A percentile compares a stretch with the other conserved stretches of the same genome.
phyloP scores from a whole-genome alignment of 768 basidiomycete genomes.

The Panaeolus cyanescens region DNA sequence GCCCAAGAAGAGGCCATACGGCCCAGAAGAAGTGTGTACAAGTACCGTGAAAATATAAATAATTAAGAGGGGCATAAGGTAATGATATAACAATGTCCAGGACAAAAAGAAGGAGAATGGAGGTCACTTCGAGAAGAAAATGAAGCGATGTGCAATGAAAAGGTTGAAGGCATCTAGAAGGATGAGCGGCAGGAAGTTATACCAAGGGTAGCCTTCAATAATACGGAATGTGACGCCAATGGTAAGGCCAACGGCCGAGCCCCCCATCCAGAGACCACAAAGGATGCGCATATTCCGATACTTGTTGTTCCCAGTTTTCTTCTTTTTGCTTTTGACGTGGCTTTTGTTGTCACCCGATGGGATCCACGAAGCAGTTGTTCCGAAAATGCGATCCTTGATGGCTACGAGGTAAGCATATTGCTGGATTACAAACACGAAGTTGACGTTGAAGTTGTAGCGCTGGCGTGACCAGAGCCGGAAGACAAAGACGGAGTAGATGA shows the following conservation, averaged over 20 bases:
- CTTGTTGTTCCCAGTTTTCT: slow-evolving; percentile 25
- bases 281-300: slow-evolving; percentile 29
- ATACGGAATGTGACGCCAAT: slow-evolving; percentile 20
- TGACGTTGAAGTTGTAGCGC: slow-evolving; percentile 25
- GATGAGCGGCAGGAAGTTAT: slow-evolving; percentile 22
- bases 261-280: slow-evolving; percentile 24
- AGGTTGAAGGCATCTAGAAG: slow-evolving; percentile 19
- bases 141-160: slow-evolving; percentile 23
- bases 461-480: slow-evolving; percentile 28
- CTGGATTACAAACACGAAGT: slow-evolving; percentile 26
- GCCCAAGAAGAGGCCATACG: too few species aligned
- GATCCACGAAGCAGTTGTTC: slow-evolving; percentile 28
- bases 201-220: slow-evolving; percentile 21
- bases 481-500: slow-evolving; percentile 25
- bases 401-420: slow-evolving; percentile 30
- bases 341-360: slow-evolving; percentile 26
- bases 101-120: background rate
- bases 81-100: background rate
- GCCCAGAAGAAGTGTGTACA: background rate
- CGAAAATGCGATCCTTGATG: slow-evolving; percentile 26
- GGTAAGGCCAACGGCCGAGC: slow-evolving; percentile 16
- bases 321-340: slow-evolving; percentile 20
- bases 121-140: slow-evolving; percentile 16
- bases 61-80: background rate
- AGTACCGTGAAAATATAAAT: background rate